Evolutionary conservation across 2,329 filamentous ascomycete species (phyloP).

Genomic region (Nothophoma quercina): DNA sequence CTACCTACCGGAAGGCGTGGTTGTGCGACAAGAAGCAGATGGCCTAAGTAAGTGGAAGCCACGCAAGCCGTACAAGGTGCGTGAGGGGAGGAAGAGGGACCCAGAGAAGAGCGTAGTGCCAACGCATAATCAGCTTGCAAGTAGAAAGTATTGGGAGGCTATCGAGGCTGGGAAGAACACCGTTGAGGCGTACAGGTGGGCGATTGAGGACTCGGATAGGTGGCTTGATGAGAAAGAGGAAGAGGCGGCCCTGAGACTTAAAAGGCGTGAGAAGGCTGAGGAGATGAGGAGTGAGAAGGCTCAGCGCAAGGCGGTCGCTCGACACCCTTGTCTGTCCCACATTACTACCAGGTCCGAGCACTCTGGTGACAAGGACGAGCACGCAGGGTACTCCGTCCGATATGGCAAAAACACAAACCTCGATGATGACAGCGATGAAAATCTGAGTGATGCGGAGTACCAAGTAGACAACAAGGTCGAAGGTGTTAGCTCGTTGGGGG

Average conservation of each 20-base stretch:
- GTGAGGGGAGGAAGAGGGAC: not conserved
- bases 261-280: not conserved
- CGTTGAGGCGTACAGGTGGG: slow-evolving; percentile 24
- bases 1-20: slow-evolving; percentile 27
- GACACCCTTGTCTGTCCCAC: too few species aligned
- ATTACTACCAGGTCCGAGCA: too few species aligned
- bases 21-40: slow-evolving; percentile 33
- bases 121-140: slow-evolving; percentile 35
- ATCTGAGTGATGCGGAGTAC: too few species aligned
- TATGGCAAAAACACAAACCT: too few species aligned
- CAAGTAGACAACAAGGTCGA: too few species aligned
- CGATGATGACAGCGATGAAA: too few species aligned
- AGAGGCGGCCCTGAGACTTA: not conserved
- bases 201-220: slow-evolving; percentile 27
- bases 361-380: not conserved
- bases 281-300: not conserved
- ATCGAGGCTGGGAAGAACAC: slow-evolving; percentile 17
- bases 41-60: slow-evolving; percentile 26
- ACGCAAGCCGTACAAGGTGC: slow-evolving; percentile 26
- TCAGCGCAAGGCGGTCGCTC: not conserved
- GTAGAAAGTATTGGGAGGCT: slow-evolving; percentile 28
- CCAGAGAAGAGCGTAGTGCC: not conserved
- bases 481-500: not conserved
- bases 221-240: slow-evolving; percentile 25
- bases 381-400: too few species aligned